A percentile compares a stretch with the other conserved stretches of the same genome.
Evolutionary conservation across 257 asterid species (phyloP).

Genomic region (Jaltomata sinuosa): DNA sequence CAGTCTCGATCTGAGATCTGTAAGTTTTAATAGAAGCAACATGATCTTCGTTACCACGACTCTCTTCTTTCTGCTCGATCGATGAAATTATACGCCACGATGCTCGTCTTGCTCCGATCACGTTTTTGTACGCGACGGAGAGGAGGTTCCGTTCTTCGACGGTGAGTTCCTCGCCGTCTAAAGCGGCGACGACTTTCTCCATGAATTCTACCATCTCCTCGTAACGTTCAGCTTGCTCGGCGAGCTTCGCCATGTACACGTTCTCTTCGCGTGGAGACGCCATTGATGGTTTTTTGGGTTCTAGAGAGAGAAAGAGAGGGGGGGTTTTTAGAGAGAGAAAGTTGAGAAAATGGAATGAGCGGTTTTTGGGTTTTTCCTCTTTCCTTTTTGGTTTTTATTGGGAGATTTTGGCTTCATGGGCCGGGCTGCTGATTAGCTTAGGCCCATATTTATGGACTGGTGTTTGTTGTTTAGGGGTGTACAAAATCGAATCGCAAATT

Average conservation of each 20-base stretch:
- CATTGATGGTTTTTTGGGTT: background rate
- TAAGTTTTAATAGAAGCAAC: background rate
- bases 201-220: conserved; percentile 10
- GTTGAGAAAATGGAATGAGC: background rate
- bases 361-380: background rate
- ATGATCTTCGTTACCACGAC: background rate
- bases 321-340: background rate
- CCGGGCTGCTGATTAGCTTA: background rate
- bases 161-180: background rate
- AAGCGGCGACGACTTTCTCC: background rate
- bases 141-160: conserved; percentile 2
- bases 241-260: conserved; percentile 8
- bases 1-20: background rate
- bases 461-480: no score
- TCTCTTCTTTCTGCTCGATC: background rate
- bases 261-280: conserved; percentile 5
- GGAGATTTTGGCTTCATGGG: background rate
- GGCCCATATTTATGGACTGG: background rate
- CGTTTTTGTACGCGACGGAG: conserved; percentile 7
- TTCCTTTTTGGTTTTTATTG: background rate
- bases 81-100: conserved; percentile 1
- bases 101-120: conserved; percentile 1
- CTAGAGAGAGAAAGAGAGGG: background rate
- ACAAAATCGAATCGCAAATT: no score
- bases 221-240: conserved; percentile 8